A percentile compares a stretch with the other conserved stretches of the same genome.
Conservation (phyloP, 768 basidiomycete species). For the Amanita exitialis region DNA sequence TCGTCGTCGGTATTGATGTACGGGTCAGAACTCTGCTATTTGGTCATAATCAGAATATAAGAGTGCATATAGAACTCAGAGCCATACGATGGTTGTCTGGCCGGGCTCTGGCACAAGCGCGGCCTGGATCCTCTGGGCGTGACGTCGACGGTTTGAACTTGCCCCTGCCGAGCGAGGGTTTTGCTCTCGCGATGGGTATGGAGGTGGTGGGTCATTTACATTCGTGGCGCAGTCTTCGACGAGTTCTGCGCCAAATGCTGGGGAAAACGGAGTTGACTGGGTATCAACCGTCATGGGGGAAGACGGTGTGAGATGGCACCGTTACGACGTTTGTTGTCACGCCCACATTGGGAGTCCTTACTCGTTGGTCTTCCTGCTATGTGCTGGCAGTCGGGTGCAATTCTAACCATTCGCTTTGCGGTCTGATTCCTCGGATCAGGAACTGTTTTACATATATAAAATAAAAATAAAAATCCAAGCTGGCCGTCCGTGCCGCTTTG, state of each 20-base stretch:
- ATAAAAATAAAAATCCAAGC: too few relatives aligned
- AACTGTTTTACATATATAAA: too few relatives aligned
- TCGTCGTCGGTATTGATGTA: not conserved
- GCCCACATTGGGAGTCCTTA: not conserved
- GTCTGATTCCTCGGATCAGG: too few relatives aligned
- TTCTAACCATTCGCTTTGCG: too few relatives aligned
- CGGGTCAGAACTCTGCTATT: not conserved
- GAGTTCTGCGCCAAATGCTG: not conserved
- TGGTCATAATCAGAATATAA: not conserved
- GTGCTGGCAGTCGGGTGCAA: not conserved
- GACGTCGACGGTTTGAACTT: not conserved
- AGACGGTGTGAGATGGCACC: not conserved
- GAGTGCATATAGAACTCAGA: too few relatives aligned
- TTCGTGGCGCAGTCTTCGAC: not conserved
- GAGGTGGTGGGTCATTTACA: constrained; percentile 4
- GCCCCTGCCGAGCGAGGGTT: not conserved
- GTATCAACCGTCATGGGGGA: not conserved
- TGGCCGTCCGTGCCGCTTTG: too few relatives aligned
- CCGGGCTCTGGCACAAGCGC: not conserved
- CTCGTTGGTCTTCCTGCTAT: too few relatives aligned
- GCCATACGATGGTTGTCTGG: not conserved
- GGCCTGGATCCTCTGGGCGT: not conserved
- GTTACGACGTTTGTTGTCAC: not conserved
- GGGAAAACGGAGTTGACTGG: not conserved
- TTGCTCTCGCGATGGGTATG: constrained; percentile 6